These are phyloP conservation scores for Picochlorum sp. DNA, from an alignment of 139 green algal species.

Conservation along the genomic window DNA sequence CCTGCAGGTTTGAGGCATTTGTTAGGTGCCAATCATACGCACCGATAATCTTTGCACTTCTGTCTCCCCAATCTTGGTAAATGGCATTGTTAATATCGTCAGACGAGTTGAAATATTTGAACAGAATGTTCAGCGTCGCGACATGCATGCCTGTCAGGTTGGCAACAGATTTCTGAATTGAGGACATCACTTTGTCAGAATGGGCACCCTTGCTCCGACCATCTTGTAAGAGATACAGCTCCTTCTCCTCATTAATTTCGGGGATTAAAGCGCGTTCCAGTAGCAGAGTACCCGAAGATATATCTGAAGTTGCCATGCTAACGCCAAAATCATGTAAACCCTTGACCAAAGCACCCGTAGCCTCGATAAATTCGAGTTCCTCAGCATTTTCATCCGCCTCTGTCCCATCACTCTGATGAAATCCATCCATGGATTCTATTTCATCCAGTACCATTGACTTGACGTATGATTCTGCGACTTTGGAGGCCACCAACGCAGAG, in stretches of 20 bases:
- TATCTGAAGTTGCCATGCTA: slow-evolving; percentile 30
- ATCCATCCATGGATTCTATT: background rate
- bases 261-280: slow-evolving; percentile 47
- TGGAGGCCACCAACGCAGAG: slow-evolving; percentile 6
- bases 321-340: slow-evolving; percentile 38
- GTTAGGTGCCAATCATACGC: slow-evolving; percentile 45
- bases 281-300: slow-evolving; percentile 27
- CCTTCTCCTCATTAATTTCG: background rate
- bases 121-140: background rate
- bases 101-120: no score
- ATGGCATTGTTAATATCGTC: background rate
- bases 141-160: slow-evolving; percentile 36
- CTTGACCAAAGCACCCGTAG: slow-evolving; percentile 12
- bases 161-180: slow-evolving; percentile 23
- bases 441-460: background rate
- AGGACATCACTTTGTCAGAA: slow-evolving; percentile 15
- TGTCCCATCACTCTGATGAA: no score
- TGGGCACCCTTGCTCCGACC: slow-evolving; percentile 7
- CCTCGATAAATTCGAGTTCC: slow-evolving; percentile 21
- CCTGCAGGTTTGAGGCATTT: slow-evolving; percentile 13
- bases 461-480: slow-evolving; percentile 28
- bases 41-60: slow-evolving; percentile 31
- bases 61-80: background rate
- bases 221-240: background rate
- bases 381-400: no score